Base-by-base conservation (phyloP, 805 yeast genomes). In the Candida silvicultrix region DNA sequence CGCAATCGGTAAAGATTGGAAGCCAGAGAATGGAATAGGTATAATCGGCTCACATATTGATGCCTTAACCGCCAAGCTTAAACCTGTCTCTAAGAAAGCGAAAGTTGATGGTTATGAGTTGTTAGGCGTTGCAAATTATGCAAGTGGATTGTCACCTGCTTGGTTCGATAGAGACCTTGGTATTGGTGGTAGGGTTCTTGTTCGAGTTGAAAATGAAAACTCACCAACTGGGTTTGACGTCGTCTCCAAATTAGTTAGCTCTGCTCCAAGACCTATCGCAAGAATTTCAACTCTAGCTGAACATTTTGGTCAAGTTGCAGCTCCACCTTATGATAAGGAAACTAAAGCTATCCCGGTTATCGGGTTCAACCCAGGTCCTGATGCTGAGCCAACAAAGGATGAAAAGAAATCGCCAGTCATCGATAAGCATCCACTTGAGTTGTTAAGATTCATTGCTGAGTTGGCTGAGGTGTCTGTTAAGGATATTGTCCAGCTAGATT, bases 131-230 rank as follows among this genome's bases (percentile, higher is more conserved):
- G 92, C 95, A 0, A 89, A 92, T 2, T 88, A 88, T 62, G 80
- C 88, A 19, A 94, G 94, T 31, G 82, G 86, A 2, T 63, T 84
- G 52, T 68, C 71, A 28, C 71, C 72, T 20, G 64, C 78, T 38
- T 84, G 95, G 89, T 80, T 86, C 74, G 96, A 88, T 63, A 77
- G 96, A 62, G 96, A 88, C 62, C 74, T 88, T 49, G 94, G 95
- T 40, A 63, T 88, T 50, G 95, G 89, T 43, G 96, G 96, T 40
- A 73, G 88, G 48, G 75, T 88, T 21, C 68, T 85, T 44, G 77
- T 79, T 44, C 75, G 71, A 53, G 64, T 63, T 35, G 63, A 60
- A 20, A 66, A 62, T 23, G 52, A 56, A 25, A 47, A 54, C 5
- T 58, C 61, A 18, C 42, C 49, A 23, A 49, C 57, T 37, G 68